Conservation (phyloP, 176 grass and related monocot species). For the Cenchrus purpureus region DNA sequence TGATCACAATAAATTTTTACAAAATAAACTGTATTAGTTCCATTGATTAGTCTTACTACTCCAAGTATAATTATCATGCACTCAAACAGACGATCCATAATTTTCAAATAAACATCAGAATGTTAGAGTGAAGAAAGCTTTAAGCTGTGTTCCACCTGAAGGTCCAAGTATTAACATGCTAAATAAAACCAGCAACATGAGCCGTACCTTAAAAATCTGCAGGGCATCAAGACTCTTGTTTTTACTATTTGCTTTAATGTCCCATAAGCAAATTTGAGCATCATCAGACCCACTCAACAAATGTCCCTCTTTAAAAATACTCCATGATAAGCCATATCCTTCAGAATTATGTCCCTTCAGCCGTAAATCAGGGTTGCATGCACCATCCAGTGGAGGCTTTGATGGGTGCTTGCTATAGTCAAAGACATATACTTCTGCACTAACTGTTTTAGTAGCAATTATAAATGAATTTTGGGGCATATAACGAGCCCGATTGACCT, state of each 20-base stretch:
- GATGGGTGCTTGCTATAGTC: slow-evolving; percentile 99
- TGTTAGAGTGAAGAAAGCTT: slow-evolving; percentile 12
- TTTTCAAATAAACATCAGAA: slow-evolving; percentile 15
- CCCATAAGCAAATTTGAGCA: slow-evolving; percentile 95
- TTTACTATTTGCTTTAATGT: slow-evolving; percentile 78
- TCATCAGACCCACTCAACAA: slow-evolving; percentile 98
- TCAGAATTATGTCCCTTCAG: slow-evolving; percentile 92
- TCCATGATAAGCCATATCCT: slow-evolving; percentile 99
- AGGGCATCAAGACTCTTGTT: slow-evolving; percentile 87
- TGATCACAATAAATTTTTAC: slow-evolving; percentile 6
- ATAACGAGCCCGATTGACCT: slow-evolving; percentile 94
- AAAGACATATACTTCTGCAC: slow-evolving; percentile 96
- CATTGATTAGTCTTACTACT: slow-evolving; percentile 18
- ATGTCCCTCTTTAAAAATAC: slow-evolving; percentile 91
- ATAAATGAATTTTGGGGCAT: slow-evolving; percentile 99
- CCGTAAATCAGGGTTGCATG: slow-evolving; percentile 93
- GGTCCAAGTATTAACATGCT: slow-evolving; percentile 10
- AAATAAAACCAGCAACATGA: slow-evolving; percentile 20
- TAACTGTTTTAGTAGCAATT: slow-evolving; percentile 98
- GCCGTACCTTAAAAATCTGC: slow-evolving; percentile 87
- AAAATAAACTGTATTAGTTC: background rate
- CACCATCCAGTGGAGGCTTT: slow-evolving; percentile 89
- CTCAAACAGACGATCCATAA: background rate
- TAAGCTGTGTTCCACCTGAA: slow-evolving; percentile 1
- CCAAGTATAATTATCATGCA: background rate